phyloP scores from a whole-genome alignment of 805 yeast species.

The Ogataea ganodermae region DNA sequence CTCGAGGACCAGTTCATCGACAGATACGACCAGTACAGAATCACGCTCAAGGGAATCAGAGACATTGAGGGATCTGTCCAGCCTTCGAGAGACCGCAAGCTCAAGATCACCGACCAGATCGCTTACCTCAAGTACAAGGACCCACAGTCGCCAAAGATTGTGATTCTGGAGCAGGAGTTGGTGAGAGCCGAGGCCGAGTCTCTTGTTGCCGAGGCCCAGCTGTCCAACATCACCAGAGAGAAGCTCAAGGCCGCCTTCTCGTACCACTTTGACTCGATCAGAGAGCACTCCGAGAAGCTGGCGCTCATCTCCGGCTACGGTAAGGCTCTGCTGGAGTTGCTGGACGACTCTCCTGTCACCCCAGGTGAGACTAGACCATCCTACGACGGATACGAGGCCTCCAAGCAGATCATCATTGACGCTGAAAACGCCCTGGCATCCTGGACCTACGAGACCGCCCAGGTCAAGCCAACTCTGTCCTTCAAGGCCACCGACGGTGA shows the following conservation, averaged over 20 bases:
- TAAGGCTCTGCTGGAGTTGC: constrained; percentile 91
- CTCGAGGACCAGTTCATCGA: constrained; percentile 86
- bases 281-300: constrained; percentile 94
- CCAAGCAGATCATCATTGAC: constrained; percentile 96
- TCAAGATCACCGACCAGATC: constrained; percentile 94
- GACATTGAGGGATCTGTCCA: constrained; percentile 87
- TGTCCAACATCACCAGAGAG: constrained; percentile 97
- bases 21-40: constrained; percentile 82
- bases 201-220: constrained; percentile 97
- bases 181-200: constrained; percentile 99
- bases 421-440: constrained; percentile 92
- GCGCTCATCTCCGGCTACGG: constrained; percentile 99
- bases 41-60: constrained; percentile 77
- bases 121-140: constrained; percentile 98
- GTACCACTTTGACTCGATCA: constrained; percentile 93
- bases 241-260: constrained; percentile 96
- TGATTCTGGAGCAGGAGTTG: constrained; percentile 95
- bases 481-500: constrained; percentile 49
- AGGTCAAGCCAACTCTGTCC: constrained; percentile 77
- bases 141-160: constrained; percentile 94
- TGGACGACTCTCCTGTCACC: constrained; percentile 96
- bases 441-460: constrained; percentile 84
- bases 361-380: constrained; percentile 99
- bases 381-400: constrained; percentile 97
- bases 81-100: constrained; percentile 96